Conservation (phyloP, 176 grass and related monocot genomes). For the Ensete ventricosum region DNA sequence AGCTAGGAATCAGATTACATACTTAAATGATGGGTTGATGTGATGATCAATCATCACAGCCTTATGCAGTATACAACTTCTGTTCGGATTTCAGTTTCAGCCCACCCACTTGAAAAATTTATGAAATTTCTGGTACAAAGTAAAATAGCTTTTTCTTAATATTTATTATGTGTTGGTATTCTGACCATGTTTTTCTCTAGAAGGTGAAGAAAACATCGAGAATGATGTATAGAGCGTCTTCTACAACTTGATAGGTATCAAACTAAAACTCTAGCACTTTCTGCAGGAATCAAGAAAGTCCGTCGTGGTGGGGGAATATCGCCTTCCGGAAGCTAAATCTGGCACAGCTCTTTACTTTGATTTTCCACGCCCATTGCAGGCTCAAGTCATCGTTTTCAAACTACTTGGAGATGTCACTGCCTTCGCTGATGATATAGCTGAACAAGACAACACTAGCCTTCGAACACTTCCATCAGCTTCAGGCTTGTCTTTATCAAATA, state of each 20-base stretch:
- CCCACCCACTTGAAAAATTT: too few species aligned
- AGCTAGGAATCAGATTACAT: not conserved
- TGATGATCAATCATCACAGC: too few species aligned
- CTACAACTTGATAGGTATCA: too few species aligned
- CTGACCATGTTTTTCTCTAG: not conserved
- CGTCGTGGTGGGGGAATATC: constrained; percentile 62
- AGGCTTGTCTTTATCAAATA: constrained; percentile 80
- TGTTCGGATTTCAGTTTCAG: too few species aligned
- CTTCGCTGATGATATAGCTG: constrained; percentile 80
- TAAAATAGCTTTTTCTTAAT: not conserved
- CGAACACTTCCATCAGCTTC: constrained; percentile 71
- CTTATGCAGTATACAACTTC: too few species aligned
- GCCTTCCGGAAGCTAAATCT: constrained; percentile 67
- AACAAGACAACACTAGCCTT: constrained; percentile 51
- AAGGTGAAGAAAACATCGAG: not conserved
- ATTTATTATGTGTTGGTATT: not conserved
- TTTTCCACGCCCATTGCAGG: constrained; percentile 57
- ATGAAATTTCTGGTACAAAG: too few species aligned
- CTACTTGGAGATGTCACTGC: constrained; percentile 72
- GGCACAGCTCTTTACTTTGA: constrained; percentile 80
- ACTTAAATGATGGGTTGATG: not conserved
- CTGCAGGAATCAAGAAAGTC: constrained; percentile 62
- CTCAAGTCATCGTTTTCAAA: constrained; percentile 60
- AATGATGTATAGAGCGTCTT: not conserved
- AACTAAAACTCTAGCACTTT: constrained; percentile 12